Evolutionary conservation across 768 basidiomycete species (phyloP).

Genomic region (Leucosporidium creatinivorum): DNA sequence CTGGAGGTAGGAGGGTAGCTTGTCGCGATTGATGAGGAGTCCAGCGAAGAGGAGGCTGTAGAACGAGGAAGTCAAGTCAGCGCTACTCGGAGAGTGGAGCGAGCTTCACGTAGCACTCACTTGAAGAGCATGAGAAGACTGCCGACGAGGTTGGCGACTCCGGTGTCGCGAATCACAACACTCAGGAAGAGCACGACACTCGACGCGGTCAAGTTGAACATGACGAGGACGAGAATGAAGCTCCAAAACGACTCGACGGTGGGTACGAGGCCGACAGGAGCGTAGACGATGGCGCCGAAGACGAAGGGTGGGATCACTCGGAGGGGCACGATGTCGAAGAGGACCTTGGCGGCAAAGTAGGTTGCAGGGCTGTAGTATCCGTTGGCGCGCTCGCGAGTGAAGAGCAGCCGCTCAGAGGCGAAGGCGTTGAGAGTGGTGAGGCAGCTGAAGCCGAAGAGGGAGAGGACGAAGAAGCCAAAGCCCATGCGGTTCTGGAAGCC

Average conservation of each 20-base stretch:
- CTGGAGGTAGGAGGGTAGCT: conserved; percentile 60
- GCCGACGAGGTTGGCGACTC: conserved; percentile 87
- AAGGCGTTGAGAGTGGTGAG: conserved; percentile 88
- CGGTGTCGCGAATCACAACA: conserved; percentile 74
- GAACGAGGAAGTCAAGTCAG: not conserved
- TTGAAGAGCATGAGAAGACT: conserved; percentile 97
- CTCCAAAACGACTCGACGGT: conserved; percentile 91
- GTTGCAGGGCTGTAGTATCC: conserved; percentile 96
- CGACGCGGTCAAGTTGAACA: conserved; percentile 95
- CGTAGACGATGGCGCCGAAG: conserved; percentile 91
- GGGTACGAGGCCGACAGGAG: conserved; percentile 88
- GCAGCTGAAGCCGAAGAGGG: conserved; percentile 93
- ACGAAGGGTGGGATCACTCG: conserved; percentile 90
- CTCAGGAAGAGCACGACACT: conserved; percentile 84
- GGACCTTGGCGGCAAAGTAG: conserved; percentile 93
- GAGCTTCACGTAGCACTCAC: conserved; percentile 50
- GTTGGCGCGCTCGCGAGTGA: conserved; percentile 96
- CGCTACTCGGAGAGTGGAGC: not conserved
- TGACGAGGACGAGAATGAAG: conserved; percentile 87
- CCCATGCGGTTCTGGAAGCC: conserved; percentile 94
- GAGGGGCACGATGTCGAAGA: conserved; percentile 92
- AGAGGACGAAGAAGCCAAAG: conserved; percentile 95
- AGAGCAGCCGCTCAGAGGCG: conserved; percentile 87
- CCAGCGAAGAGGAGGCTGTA: conserved; percentile 87
- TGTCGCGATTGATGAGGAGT: conserved; percentile 85